Conservation (phyloP, 2,329 filamentous ascomycete species). For the Phialophora verrucosa region DNA sequence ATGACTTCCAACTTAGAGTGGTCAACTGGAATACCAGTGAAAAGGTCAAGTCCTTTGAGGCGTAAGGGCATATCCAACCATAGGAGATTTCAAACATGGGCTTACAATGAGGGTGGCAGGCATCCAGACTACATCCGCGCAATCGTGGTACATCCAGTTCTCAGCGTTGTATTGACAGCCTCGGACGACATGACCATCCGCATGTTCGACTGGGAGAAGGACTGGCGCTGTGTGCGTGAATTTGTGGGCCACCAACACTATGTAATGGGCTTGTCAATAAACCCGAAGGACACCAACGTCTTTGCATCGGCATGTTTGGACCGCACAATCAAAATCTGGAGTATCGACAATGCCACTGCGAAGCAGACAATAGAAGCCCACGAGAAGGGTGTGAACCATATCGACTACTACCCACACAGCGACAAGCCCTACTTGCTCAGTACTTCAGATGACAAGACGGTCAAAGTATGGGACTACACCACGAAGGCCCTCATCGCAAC, state of each 20-base stretch:
- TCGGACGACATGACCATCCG: constrained; percentile 99
- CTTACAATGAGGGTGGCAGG: constrained; percentile 20
- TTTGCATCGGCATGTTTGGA: constrained; percentile 95
- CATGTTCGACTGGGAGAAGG: constrained; percentile 98
- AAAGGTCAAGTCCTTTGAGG: constrained; percentile 60
- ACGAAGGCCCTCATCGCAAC: constrained; percentile 97
- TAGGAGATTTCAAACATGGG: not conserved
- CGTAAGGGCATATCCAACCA: constrained; percentile 25
- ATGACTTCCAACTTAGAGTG: constrained; percentile 86
- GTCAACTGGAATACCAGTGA: constrained; percentile 99
- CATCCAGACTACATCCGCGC: constrained; percentile 98
- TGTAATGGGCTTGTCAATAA: constrained; percentile 76
- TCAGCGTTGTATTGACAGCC: constrained; percentile 93
- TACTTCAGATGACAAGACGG: constrained; percentile 92
- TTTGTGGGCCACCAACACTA: constrained; percentile 97
- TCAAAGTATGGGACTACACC: constrained; percentile 99
- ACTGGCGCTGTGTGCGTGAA: constrained; percentile 96
- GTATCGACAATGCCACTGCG: constrained; percentile 85
- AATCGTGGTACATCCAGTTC: constrained; percentile 92
- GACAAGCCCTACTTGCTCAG: constrained; percentile 88
- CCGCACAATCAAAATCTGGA: constrained; percentile 98
- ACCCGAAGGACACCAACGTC: constrained; percentile 83
- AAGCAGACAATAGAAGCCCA: constrained; percentile 98
- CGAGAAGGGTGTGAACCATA: constrained; percentile 97
- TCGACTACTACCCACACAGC: constrained; percentile 79